Evolutionary conservation across 2,329 filamentous ascomycete species (phyloP).

Genomic region (Pezicula carpinea): DNA sequence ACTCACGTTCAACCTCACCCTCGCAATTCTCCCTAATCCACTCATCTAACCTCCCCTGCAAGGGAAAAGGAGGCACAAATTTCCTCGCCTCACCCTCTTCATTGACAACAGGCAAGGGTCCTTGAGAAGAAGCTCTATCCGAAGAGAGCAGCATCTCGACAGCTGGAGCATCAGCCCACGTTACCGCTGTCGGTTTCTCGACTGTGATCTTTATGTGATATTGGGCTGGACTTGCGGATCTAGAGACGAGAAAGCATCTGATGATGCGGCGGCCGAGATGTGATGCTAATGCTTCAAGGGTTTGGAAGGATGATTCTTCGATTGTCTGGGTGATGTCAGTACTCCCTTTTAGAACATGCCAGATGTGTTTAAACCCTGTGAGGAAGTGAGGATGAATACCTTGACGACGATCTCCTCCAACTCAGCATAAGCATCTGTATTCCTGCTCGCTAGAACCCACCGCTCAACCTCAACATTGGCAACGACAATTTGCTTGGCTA

Average conservation of each 20-base stretch:
- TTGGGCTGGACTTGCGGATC: conserved; percentile 12
- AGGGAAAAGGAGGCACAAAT: conserved; percentile 17
- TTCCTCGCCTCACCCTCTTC: conserved; percentile 5
- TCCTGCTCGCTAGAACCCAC: conserved; percentile 28
- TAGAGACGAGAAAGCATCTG: conserved; percentile 34
- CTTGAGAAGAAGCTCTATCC: not conserved
- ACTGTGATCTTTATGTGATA: conserved; percentile 50
- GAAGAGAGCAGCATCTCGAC: conserved; percentile 50
- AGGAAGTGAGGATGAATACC: conserved; percentile 36
- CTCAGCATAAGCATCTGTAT: conserved; percentile 45
- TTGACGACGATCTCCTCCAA: conserved; percentile 58
- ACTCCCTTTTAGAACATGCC: too few relatives aligned
- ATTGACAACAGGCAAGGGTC: not conserved
- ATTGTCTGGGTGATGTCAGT: conserved; percentile 38
- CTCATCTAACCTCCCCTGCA: conserved; percentile 17
- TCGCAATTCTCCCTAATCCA: conserved; percentile 18
- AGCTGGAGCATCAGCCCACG: conserved; percentile 65
- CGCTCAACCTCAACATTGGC: conserved; percentile 58
- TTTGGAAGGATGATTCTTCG: conserved; percentile 54
- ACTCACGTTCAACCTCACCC: too few relatives aligned
- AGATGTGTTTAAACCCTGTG: too few relatives aligned
- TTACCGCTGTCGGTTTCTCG: conserved; percentile 70
- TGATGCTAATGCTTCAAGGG: conserved; percentile 55
- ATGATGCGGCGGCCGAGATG: conserved; percentile 43
- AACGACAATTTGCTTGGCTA: conserved; percentile 61